A percentile compares a stretch with the other conserved stretches of the same genome.
These are phyloP conservation scores for Phylloboletellus chloephorus DNA, from an alignment of 1,284 basidiomycete genomes.

Conservation along the genomic window DNA sequence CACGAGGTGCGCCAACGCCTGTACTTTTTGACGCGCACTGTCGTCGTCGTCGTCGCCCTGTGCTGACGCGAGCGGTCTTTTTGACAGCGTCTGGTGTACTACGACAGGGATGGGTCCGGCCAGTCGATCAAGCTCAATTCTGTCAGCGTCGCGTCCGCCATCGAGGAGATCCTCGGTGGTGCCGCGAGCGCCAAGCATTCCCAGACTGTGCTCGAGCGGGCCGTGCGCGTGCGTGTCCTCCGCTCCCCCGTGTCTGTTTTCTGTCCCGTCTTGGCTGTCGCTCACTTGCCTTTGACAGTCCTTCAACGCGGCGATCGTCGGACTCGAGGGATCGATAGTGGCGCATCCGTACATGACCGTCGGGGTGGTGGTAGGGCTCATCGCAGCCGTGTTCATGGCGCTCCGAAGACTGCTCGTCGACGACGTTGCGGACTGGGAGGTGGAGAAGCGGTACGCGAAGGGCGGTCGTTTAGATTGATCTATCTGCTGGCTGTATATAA, in stretches of 20 bases:
- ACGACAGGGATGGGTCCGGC: slow-evolving; percentile 50
- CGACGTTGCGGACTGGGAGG: slow-evolving; percentile 12
- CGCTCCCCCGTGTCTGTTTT: not conserved
- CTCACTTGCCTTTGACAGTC: slow-evolving; percentile 7
- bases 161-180: slow-evolving; percentile 63
- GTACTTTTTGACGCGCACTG: not conserved
- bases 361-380: slow-evolving; percentile 10
- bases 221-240: slow-evolving; percentile 51
- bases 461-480: slow-evolving; percentile 20
- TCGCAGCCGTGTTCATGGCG: slow-evolving; percentile 10
- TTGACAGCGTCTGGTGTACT: slow-evolving; percentile 61
- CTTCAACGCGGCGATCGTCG: slow-evolving; percentile 14
- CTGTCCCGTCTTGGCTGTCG: not conserved
- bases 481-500: not conserved
- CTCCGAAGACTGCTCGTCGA: slow-evolving; percentile 16
- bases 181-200: slow-evolving; percentile 58
- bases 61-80: slow-evolving; percentile 18
- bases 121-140: slow-evolving; percentile 51
- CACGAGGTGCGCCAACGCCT: slow-evolving; percentile 53
- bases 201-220: slow-evolving; percentile 62
- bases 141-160: slow-evolving; percentile 59
- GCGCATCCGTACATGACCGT: slow-evolving; percentile 24
- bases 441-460: slow-evolving; percentile 20
- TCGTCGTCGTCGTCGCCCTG: not conserved
- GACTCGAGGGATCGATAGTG: slow-evolving; percentile 10